phyloP scores from a whole-genome alignment of 768 basidiomycete species.

The Clitopilus passeckerianus region DNA sequence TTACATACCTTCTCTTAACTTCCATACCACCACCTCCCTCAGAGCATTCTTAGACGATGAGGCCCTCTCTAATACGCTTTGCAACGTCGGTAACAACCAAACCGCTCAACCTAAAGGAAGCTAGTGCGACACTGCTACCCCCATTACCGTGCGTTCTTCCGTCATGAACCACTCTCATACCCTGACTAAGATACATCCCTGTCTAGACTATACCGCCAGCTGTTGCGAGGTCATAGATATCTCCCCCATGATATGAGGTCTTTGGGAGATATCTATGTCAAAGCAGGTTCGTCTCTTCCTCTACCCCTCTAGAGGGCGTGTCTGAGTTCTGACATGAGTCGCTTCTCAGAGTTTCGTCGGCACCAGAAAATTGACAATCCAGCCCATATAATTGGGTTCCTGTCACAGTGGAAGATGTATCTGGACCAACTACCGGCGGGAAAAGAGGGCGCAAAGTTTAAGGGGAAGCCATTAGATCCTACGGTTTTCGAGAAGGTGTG shows the following conservation, averaged over 20 bases:
- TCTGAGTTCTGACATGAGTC: not conserved
- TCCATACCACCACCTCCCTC: not conserved
- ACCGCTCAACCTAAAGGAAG: constrained; percentile 55
- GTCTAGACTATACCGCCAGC: constrained; percentile 69
- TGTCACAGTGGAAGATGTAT: constrained; percentile 94
- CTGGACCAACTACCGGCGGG: constrained; percentile 64
- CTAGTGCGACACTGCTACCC: constrained; percentile 70
- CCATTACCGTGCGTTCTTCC: constrained; percentile 67
- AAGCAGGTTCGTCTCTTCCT: constrained; percentile 47
- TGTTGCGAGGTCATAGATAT: constrained; percentile 73
- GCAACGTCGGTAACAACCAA: constrained; percentile 56
- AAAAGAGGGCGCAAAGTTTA: constrained; percentile 39
- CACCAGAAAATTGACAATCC: constrained; percentile 81
- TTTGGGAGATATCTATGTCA: constrained; percentile 83
- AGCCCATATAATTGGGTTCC: constrained; percentile 88
- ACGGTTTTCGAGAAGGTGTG: constrained; percentile 73
- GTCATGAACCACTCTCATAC: not conserved
- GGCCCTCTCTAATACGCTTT: constrained; percentile 33
- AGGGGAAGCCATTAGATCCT: constrained; percentile 65
- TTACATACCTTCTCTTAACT: not conserved
- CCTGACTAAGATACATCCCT: not conserved
- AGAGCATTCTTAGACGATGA: constrained; percentile 23
- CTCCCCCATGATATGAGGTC: constrained; percentile 78
- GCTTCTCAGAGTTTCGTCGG: constrained; percentile 70
- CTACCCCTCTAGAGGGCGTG: not conserved